These are phyloP conservation scores for Hypoxylon sp. DNA, from an alignment of 2,329 filamentous ascomycete species.

Conservation along the genomic window DNA sequence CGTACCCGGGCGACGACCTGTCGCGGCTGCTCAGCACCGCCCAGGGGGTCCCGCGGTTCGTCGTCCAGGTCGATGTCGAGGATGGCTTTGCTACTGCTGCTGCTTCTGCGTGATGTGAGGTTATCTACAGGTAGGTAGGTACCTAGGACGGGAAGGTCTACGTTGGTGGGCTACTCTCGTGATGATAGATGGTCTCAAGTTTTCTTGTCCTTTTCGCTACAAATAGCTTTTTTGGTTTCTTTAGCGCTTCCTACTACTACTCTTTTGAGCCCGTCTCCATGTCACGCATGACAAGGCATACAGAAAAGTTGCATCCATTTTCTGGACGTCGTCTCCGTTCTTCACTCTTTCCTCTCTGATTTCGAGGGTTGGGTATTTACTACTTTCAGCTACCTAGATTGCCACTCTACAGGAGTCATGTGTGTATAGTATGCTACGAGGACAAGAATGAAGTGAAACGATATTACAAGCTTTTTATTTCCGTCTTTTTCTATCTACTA, in stretches of 20 bases:
- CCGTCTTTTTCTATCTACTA: not conserved
- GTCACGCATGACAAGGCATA: not conserved
- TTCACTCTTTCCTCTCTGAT: not conserved
- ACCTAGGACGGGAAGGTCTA: not conserved
- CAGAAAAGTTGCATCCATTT: not conserved
- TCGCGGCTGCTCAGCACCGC: constrained; percentile 37
- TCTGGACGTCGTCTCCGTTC: not conserved
- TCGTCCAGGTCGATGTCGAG: constrained; percentile 43
- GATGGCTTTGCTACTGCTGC: not conserved
- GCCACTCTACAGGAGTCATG: not conserved
- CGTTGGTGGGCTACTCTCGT: too few species aligned
- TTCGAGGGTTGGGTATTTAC: not conserved
- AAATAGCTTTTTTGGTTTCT: not conserved
- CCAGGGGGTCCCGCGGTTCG: constrained; percentile 39
- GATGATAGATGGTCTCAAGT: not conserved
- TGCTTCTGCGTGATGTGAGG: too few species aligned
- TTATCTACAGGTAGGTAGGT: too few species aligned
- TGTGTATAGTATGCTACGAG: not conserved
- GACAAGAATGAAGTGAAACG: not conserved
- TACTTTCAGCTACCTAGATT: not conserved
- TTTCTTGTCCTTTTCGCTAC: not conserved
- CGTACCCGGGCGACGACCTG: constrained; percentile 44
- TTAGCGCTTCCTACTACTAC: not conserved
- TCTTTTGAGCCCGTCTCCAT: not conserved
- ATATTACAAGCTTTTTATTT: not conserved